A percentile compares a stretch with the other conserved stretches of the same genome.
Conservation (phyloP, 2,329 filamentous ascomycete genomes). For the Pyrenochaeta sp. region DNA sequence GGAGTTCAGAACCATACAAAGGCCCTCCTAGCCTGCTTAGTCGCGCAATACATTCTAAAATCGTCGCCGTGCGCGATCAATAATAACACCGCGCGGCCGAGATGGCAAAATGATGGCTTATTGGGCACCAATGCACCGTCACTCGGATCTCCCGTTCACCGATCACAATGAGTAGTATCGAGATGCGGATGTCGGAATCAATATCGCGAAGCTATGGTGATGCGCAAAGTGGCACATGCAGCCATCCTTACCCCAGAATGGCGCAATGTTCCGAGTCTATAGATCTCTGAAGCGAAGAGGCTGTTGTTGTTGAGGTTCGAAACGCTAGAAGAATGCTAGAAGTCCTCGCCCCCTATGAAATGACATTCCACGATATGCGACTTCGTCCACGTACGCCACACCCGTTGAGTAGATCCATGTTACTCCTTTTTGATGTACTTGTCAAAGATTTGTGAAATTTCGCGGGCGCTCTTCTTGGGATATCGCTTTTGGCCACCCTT, state of each 20-base stretch:
- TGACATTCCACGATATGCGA: constrained; percentile 8
- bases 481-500: constrained; percentile 77
- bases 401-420: constrained; percentile 11
- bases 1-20: background rate
- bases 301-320: background rate
- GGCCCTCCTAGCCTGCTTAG: background rate
- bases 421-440: constrained; percentile 70
- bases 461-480: constrained; percentile 83
- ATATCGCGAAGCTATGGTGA: constrained; percentile 15
- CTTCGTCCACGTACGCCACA: constrained; percentile 24
- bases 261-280: constrained; percentile 20
- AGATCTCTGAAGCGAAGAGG: constrained; percentile 1
- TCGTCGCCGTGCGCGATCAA: background rate
- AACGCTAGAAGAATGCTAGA: constrained; percentile 35
- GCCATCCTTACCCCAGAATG: constrained; percentile 17
- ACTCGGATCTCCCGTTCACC: constrained; percentile 1
- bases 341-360: constrained; percentile 10
- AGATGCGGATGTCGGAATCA: constrained; percentile 17
- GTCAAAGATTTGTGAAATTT: constrained; percentile 74
- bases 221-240: constrained; percentile 4
- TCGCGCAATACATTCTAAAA: background rate
- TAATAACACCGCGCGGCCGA: constrained; percentile 11
- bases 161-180: constrained; percentile 4
- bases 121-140: constrained; percentile 15
- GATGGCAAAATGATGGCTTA: constrained; percentile 8